Base-by-base conservation (phyloP, 2,329 filamentous ascomycete genomes). In the Diaporthe amygdali region DNA sequence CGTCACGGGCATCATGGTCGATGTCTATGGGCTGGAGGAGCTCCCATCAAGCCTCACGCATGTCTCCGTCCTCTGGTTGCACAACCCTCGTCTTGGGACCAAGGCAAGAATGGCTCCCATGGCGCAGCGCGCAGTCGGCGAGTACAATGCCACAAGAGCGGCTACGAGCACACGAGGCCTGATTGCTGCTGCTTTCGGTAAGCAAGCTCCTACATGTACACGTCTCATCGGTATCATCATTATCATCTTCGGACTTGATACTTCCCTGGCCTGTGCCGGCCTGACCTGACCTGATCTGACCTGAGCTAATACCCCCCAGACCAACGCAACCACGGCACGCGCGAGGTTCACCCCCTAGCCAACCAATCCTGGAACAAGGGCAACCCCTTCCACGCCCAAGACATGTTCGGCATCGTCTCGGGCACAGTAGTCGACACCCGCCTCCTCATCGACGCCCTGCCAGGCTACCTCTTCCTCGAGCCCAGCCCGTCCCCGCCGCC, bases 241-340 rank as follows among this genome's bases (percentile, higher is more conserved):
- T 22, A 3, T 30, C 32, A 15, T 20, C 25, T 32, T 8, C n/a
- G 34, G n/a, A 41, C n/a, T 37, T 14, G 10, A 41, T 25, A 17
- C 37, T 14, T 22, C 25, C 15, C 22, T 32, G 44, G 14, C 30
- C 10, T 22, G 25, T 25, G 4, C 8, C 20, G 37, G 5, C 14
- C 8, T 2, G 22, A 20, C 6, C 9, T 52, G n/a, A 32, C 10
- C 47, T 37, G 14, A n/a, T 39, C 61, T 22, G 14, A 14, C 5
- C 39, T 47, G 30, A 25, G n/a, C 22, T 49, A 15, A n/a, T 27
- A 14, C 5, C 6, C 5, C 4, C 46, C 39, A 73, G 96, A 98
- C 82, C 95, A 97, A 84, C 89, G 96, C 55, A 98, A 98, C 81
- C 96, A 98, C 82, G 96, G 96, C 32, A 87, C 89, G 3, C 86